These are phyloP conservation scores for Russula emetica DNA, from an alignment of 768 basidiomycete genomes.

Conservation along the genomic window DNA sequence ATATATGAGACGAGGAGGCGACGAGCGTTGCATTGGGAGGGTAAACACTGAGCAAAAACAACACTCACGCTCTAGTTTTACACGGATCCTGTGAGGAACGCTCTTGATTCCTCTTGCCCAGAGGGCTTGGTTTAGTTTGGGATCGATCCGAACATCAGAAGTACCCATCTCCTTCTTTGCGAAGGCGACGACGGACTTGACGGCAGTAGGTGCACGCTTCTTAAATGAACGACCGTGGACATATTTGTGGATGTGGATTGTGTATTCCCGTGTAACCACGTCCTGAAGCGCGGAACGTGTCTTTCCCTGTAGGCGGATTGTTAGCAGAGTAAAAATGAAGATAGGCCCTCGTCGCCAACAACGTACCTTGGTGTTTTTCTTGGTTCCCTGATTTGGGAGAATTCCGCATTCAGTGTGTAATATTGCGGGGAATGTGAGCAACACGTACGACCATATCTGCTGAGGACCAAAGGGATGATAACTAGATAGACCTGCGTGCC, in stretches of 20 bases:
- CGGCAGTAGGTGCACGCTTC: constrained; percentile 94
- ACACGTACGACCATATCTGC: constrained; percentile 49
- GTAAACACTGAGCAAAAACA: neutral
- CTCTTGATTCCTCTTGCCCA: constrained; percentile 94
- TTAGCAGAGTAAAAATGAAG: neutral
- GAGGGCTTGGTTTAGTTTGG: constrained; percentile 92
- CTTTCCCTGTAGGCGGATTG: constrained; percentile 48
- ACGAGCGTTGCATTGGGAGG: neutral
- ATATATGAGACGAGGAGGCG: neutral
- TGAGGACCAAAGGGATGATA: constrained; percentile 33
- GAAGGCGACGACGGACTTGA: constrained; percentile 91
- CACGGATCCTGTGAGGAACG: constrained; percentile 86
- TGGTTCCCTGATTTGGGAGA: constrained; percentile 11
- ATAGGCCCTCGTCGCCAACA: neutral
- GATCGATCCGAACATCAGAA: constrained; percentile 87
- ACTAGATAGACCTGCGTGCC: constrained; percentile 26
- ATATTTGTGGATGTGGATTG: constrained; percentile 94
- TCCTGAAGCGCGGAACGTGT: constrained; percentile 95
- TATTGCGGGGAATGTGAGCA: neutral
- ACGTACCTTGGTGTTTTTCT: constrained; percentile 26
- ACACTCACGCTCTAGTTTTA: constrained; percentile 86
- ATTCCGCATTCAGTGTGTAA: neutral
- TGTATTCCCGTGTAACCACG: constrained; percentile 98
- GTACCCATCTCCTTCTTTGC: constrained; percentile 97
- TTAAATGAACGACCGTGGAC: constrained; percentile 94